Conservation (phyloP, 2,329 filamentous ascomycete species). For the Trichoderma sp. region DNA sequence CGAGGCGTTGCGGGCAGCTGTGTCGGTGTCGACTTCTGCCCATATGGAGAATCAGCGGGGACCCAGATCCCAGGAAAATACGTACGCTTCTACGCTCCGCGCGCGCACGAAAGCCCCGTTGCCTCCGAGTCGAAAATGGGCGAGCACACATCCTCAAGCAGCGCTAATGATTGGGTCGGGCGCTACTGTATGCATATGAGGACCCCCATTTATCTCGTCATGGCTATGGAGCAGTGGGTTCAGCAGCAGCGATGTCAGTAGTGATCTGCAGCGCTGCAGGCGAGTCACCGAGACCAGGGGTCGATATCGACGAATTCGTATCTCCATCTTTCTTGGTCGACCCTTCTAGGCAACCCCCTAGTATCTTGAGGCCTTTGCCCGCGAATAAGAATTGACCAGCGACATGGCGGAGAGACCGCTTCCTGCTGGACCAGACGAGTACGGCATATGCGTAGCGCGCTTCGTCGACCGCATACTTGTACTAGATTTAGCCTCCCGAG, state of each 20-base stretch:
- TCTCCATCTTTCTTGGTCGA: constrained; percentile 12
- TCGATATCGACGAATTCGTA: constrained; percentile 12
- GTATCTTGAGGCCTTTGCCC: constrained; percentile 1
- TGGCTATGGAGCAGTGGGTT: constrained; percentile 3
- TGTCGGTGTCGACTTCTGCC: neutral
- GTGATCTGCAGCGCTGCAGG: constrained; percentile 25
- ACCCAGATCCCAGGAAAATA: neutral
- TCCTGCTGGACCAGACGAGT: neutral
- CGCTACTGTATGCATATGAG: neutral
- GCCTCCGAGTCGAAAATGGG: constrained; percentile 9
- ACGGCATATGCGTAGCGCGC: neutral
- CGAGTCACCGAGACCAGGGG: constrained; percentile 19
- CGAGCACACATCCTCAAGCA: constrained; percentile 6
- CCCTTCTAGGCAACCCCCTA: constrained; percentile 11
- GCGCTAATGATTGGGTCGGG: constrained; percentile 11
- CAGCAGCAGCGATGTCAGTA: neutral
- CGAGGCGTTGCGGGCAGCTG: neutral
- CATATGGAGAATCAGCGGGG: neutral
- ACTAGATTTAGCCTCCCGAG: neutral
- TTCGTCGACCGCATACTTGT: neutral
- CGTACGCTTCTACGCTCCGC: neutral
- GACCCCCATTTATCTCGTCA: neutral
- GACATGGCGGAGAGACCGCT: constrained; percentile 21
- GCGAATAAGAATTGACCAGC: constrained; percentile 23
- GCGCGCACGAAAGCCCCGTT: neutral